A percentile compares a stretch with the other conserved stretches of the same genome.
These are phyloP conservation scores for Favolaschia claudopus DNA, from an alignment of 768 basidiomycete genomes.

Conservation along the genomic window DNA sequence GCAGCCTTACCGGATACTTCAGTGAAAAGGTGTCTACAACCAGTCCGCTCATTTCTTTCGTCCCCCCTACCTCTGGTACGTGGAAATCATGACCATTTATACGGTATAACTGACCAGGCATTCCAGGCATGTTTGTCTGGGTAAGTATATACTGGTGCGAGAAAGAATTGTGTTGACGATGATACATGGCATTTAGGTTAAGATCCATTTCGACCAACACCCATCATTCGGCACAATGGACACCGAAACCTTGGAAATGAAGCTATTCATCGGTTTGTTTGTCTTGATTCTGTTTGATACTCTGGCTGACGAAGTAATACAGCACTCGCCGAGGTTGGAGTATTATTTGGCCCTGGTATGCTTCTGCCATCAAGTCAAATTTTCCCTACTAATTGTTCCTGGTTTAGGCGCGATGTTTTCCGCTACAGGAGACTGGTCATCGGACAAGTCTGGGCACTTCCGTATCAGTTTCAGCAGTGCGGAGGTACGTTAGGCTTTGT, in stretches of 20 bases:
- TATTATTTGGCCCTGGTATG: conserved; percentile 71
- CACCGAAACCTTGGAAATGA: conserved; percentile 56
- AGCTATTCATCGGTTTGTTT: conserved; percentile 64
- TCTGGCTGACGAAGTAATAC: neutral
- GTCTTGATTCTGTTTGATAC: neutral
- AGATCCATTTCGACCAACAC: conserved; percentile 67
- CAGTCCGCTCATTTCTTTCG: conserved; percentile 65
- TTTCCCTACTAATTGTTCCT: neutral
- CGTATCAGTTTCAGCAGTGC: conserved; percentile 64
- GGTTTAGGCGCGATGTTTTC: conserved; percentile 51
- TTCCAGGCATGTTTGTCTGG: conserved; percentile 88
- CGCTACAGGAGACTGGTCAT: conserved; percentile 32
- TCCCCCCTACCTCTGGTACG: conserved; percentile 83
- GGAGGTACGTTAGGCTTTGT: conserved; percentile 45
- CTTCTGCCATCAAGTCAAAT: no score
- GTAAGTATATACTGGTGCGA: conserved; percentile 36
- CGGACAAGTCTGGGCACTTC: conserved; percentile 52
- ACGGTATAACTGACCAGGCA: no score
- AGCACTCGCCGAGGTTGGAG: conserved; percentile 64
- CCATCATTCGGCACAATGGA: conserved; percentile 49
- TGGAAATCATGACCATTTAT: no score
- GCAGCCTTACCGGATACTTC: conserved; percentile 27
- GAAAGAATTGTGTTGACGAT: conserved; percentile 2
- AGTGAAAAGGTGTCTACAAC: conserved; percentile 47
- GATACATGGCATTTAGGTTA: conserved; percentile 49